phyloP scores from a whole-genome alignment of 1,284 basidiomycete genomes.

The Pyrrhoderma lamaoense region DNA sequence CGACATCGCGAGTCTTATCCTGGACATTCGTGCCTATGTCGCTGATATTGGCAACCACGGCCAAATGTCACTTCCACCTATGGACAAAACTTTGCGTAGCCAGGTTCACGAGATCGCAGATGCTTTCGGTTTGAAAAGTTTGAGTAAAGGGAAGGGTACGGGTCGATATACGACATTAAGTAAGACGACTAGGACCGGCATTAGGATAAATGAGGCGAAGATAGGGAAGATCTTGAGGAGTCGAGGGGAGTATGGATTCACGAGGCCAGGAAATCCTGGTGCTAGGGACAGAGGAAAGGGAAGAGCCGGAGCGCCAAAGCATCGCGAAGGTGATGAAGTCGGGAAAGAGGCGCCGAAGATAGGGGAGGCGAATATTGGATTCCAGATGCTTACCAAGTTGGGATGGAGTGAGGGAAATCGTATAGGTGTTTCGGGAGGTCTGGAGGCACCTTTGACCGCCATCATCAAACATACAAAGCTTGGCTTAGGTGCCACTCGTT shows the following conservation, averaged over 20 bases:
- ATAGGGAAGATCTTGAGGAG: conserved; percentile 45
- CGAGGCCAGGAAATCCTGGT: conserved; percentile 24
- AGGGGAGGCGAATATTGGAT: conserved; percentile 62
- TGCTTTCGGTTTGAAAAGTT: conserved; percentile 70
- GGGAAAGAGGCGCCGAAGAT: conserved; percentile 76
- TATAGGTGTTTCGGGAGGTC: conserved; percentile 55
- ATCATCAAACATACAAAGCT: conserved; percentile 70
- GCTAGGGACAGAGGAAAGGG: conserved; percentile 25
- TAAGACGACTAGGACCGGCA: conserved; percentile 55
- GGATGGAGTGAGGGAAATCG: conserved; percentile 67
- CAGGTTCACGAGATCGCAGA: conserved; percentile 70
- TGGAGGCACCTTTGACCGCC: conserved; percentile 62
- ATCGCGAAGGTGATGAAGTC: conserved; percentile 68
- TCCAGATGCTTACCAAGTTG: conserved; percentile 70
- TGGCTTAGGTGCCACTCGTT: conserved; percentile 35
- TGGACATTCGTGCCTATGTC: conserved; percentile 66
- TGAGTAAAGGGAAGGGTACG: conserved; percentile 63
- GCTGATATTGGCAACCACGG: conserved; percentile 40
- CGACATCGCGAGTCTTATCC: conserved; percentile 53
- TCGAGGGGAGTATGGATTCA: conserved; percentile 27
- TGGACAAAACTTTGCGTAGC: conserved; percentile 64
- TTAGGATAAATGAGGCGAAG: conserved; percentile 49
- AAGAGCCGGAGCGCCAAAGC: conserved; percentile 34
- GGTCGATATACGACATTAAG: conserved; percentile 60
- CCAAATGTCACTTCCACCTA: conserved; percentile 67